Percentiles rank a stretch among this genome's conserved stretches.
Conservation (phyloP, 176 grass and related monocot genomes). For the Otatea glauca region DNA sequence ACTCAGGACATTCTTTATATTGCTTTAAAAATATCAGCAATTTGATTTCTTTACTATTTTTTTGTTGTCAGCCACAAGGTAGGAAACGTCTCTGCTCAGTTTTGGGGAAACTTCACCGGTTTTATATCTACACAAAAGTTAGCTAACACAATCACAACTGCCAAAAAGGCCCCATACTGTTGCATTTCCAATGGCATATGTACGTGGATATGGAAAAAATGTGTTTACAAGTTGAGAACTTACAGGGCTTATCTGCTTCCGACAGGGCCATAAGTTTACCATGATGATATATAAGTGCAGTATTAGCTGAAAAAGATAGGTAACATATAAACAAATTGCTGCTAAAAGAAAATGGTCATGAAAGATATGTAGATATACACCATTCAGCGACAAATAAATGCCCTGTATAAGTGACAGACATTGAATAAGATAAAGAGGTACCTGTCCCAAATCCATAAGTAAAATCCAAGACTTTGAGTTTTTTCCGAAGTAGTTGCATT, state of each 20-base stretch:
- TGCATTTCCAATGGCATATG: conserved; percentile 14
- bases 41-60: background rate
- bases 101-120: background rate
- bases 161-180: background rate
- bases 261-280: conserved; percentile 91
- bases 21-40: background rate
- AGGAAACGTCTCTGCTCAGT: background rate
- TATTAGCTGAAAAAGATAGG: conserved; percentile 69
- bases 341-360: background rate
- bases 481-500: conserved; percentile 82
- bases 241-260: conserved; percentile 96
- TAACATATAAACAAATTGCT: background rate
- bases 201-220: conserved; percentile 12
- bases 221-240: conserved; percentile 44
- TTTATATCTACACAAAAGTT: background rate
- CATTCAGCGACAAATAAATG: background rate
- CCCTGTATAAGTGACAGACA: background rate
- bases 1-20: background rate
- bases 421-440: conserved; percentile 37
- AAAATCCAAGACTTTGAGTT: conserved; percentile 79
- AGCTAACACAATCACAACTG: background rate
- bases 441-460: conserved; percentile 88
- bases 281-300: conserved; percentile 92
- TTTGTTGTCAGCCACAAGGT: background rate
- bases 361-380: conserved; percentile 10